phyloP scores from a whole-genome alignment of 495 filamentous ascomycete genomes.

The Saxophila tyrrhenica region DNA sequence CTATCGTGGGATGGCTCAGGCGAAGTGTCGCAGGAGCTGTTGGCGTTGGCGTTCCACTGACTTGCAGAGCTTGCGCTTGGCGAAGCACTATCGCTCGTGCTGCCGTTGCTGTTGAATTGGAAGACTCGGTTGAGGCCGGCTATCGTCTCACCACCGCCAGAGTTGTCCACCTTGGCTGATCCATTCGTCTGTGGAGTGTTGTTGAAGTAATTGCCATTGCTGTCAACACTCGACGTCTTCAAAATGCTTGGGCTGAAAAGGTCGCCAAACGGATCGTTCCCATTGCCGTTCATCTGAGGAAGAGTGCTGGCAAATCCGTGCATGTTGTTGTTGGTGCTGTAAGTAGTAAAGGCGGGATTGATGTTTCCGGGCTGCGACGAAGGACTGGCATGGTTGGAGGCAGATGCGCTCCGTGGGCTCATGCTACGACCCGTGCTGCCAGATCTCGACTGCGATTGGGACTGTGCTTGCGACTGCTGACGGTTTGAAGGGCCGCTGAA shows the following conservation, averaged over 20 bases:
- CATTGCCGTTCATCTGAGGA: slow-evolving; percentile 12
- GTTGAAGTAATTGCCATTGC: slow-evolving; percentile 14
- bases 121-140: slow-evolving; percentile 28
- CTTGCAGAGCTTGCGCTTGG: slow-evolving; percentile 44
- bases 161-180: slow-evolving; percentile 15
- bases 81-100: slow-evolving; percentile 40
- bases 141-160: slow-evolving; percentile 18
- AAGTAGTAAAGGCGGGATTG: slow-evolving; percentile 4
- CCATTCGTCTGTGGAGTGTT: slow-evolving; percentile 30
- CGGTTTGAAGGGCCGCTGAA: neutral
- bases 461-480: neutral
- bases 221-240: slow-evolving; percentile 18
- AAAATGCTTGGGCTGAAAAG: slow-evolving; percentile 40
- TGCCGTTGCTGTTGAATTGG: slow-evolving; percentile 29
- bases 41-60: slow-evolving; percentile 43
- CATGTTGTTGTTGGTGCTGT: slow-evolving; percentile 17
- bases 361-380: neutral
- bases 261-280: slow-evolving; percentile 24
- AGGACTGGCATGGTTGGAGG: slow-evolving; percentile 1
- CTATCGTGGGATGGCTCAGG: slow-evolving; percentile 54
- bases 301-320: slow-evolving; percentile 16
- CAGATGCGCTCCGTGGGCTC: slow-evolving; percentile 19
- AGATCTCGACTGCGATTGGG: neutral
- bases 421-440: slow-evolving; percentile 17
- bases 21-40: slow-evolving; percentile 81